phyloP scores from a whole-genome alignment of 2,329 filamentous ascomycete species.

The Colletotrichum melonis region DNA sequence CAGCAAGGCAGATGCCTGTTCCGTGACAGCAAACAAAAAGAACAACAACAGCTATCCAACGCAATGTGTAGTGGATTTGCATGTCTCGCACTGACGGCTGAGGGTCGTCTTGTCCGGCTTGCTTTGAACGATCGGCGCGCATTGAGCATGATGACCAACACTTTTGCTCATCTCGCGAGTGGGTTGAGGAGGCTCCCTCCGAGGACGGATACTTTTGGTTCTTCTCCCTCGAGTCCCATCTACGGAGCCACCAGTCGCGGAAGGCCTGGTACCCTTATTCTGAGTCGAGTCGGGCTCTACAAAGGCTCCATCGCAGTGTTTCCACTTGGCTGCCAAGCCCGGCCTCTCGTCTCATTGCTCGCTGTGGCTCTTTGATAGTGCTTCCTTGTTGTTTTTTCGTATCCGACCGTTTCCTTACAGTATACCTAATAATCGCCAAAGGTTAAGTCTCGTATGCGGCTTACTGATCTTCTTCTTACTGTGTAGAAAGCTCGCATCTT shows the following conservation, averaged over 20 bases:
- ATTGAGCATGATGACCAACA: background rate
- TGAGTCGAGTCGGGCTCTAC: background rate
- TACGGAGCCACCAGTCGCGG: background rate
- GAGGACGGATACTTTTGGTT: background rate
- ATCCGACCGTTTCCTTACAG: background rate
- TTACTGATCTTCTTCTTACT: background rate
- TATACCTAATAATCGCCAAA: background rate
- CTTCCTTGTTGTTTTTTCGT: background rate
- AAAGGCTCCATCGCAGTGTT: background rate
- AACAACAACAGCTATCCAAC: background rate
- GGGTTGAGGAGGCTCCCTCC: background rate
- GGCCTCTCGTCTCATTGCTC: background rate
- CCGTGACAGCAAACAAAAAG: background rate
- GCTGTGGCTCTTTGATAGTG: background rate
- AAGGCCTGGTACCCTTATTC: background rate
- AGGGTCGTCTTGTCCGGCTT: background rate
- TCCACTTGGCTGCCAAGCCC: background rate
- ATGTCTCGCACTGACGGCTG: background rate
- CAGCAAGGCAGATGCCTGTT: slow-evolving; percentile 11
- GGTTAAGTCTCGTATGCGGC: background rate
- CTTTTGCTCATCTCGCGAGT: background rate
- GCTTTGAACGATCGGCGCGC: slow-evolving; percentile 3
- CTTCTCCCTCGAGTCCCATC: background rate
- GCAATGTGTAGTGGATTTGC: background rate
- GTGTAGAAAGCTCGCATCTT: background rate